Evolutionary conservation across 345 rosid species (phyloP).

Genomic region (Reutealis trisperma): DNA sequence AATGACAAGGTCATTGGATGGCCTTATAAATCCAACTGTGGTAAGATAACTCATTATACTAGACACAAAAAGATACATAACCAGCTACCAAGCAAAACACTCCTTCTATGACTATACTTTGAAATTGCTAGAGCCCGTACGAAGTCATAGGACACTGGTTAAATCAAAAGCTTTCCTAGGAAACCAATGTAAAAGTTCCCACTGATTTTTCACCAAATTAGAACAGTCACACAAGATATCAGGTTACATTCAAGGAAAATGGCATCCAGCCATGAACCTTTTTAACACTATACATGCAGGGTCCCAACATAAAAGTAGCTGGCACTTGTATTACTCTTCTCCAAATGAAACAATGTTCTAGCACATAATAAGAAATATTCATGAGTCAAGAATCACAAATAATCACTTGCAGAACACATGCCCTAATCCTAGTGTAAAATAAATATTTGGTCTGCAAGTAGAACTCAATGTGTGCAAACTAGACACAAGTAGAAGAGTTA

Average conservation of each 20-base stretch:
- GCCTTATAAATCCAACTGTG: neutral
- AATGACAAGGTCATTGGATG: neutral
- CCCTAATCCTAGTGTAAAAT: constrained; percentile 2
- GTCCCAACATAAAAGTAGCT: neutral
- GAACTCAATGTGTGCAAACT: neutral
- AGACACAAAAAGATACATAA: neutral
- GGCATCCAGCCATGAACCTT: too few species aligned
- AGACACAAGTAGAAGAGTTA: neutral
- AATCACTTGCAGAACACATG: too few species aligned
- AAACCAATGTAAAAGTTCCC: too few species aligned
- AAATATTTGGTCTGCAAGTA: neutral
- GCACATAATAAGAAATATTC: neutral
- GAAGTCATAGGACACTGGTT: too few species aligned
- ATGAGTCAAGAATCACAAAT: too few species aligned
- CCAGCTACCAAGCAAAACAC: neutral
- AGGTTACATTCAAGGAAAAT: too few species aligned
- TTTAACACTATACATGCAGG: too few species aligned
- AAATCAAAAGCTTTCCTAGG: too few species aligned
- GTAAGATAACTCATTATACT: neutral
- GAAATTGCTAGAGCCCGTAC: neutral
- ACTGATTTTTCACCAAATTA: neutral
- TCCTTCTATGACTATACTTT: neutral
- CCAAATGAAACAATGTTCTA: neutral
- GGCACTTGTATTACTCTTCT: neutral
- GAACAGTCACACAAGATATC: neutral